These are phyloP conservation scores for Penicillium pulvis DNA, from an alignment of 495 filamentous ascomycete species.

Conservation along the genomic window DNA sequence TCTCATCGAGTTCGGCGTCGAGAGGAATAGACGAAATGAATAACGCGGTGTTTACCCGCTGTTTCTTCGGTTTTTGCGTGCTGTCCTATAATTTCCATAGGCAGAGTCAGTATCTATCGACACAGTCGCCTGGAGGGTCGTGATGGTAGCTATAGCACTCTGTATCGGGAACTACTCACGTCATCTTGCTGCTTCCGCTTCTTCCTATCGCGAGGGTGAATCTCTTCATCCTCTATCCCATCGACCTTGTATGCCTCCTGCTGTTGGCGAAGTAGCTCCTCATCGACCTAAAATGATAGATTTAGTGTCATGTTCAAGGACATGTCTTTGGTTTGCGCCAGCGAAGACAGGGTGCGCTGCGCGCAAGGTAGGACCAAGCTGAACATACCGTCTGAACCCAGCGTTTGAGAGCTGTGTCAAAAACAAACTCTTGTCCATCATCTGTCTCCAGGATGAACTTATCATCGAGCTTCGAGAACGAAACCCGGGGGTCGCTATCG, in stretches of 20 bases:
- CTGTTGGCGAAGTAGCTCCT: constrained; percentile 77
- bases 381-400: constrained; percentile 74
- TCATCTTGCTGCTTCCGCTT: constrained; percentile 67
- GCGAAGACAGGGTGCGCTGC: constrained; percentile 10
- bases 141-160: neutral
- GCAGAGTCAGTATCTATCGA: neutral
- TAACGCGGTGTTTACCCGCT: constrained; percentile 82
- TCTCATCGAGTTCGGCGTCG: constrained; percentile 76
- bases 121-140: neutral
- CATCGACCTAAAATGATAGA: constrained; percentile 59
- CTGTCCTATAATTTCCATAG: constrained; percentile 21
- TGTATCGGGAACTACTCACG: constrained; percentile 43
- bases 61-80: constrained; percentile 60
- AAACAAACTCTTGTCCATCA: constrained; percentile 84
- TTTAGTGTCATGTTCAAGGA: constrained; percentile 6
- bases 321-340: neutral
- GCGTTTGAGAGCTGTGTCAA: constrained; percentile 66
- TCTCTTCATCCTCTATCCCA: constrained; percentile 66
- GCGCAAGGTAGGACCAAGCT: constrained; percentile 13
- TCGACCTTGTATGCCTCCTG: constrained; percentile 70
- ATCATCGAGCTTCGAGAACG: constrained; percentile 76
- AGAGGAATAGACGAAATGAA: constrained; percentile 84
- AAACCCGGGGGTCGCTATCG: constrained; percentile 79
- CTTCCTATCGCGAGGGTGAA: constrained; percentile 65
- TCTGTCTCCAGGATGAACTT: constrained; percentile 85